Conservation (phyloP, 2,329 filamentous ascomycete species). For the Talaromyces sp. region DNA sequence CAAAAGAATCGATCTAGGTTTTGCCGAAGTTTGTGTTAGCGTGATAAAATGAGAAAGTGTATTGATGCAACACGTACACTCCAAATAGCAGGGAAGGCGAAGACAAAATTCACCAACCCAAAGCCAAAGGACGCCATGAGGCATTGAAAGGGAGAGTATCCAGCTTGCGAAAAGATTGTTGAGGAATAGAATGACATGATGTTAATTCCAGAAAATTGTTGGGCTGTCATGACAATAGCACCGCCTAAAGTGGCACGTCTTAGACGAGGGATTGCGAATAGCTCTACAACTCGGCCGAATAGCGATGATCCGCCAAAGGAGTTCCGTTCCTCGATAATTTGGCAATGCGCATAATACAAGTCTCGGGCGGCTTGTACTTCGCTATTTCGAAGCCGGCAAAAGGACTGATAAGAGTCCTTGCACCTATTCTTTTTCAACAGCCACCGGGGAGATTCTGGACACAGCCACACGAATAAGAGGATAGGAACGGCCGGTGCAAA, state of each 20-base stretch:
- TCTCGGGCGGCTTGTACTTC: slow-evolving; percentile 59
- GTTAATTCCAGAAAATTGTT: slow-evolving; percentile 68
- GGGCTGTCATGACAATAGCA: slow-evolving; percentile 73
- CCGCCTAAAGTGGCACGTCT: slow-evolving; percentile 66
- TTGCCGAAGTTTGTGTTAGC: slow-evolving; percentile 20
- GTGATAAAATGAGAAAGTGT: not conserved
- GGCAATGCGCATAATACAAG: slow-evolving; percentile 56
- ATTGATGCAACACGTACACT: slow-evolving; percentile 46
- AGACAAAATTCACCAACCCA: slow-evolving; percentile 61
- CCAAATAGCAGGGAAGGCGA: slow-evolving; percentile 59
- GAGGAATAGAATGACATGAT: slow-evolving; percentile 74
- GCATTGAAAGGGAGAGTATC: slow-evolving; percentile 52
- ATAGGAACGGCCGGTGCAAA: slow-evolving; percentile 62
- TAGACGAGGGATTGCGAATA: slow-evolving; percentile 48
- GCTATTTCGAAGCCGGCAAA: slow-evolving; percentile 54
- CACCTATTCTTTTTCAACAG: slow-evolving; percentile 62
- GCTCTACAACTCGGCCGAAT: slow-evolving; percentile 53
- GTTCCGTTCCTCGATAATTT: slow-evolving; percentile 44
- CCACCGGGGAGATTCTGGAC: slow-evolving; percentile 63
- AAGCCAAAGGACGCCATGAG: slow-evolving; percentile 62
- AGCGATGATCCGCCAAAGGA: slow-evolving; percentile 50
- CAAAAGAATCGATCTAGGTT: slow-evolving; percentile 56
- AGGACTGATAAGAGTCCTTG: slow-evolving; percentile 56
- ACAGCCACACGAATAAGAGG: slow-evolving; percentile 55
- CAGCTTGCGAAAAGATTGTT: slow-evolving; percentile 52